A percentile compares a stretch with the other conserved stretches of the same genome.
These are phyloP conservation scores for Lodderomyces pseudojiufengensis DNA, from an alignment of 1,139 yeast genomes.

Conservation along the genomic window DNA sequence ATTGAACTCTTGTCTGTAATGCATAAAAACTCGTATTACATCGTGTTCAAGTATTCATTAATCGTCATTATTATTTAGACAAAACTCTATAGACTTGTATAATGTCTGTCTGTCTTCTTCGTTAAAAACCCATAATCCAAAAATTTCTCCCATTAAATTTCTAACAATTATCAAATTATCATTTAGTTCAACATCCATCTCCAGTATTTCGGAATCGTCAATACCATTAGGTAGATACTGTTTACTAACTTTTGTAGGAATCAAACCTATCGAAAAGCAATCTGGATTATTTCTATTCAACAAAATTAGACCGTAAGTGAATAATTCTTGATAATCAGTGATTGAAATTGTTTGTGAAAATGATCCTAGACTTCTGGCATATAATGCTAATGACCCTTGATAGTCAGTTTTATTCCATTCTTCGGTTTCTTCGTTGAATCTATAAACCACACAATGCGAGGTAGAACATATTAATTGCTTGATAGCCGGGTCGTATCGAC, in stretches of 20 bases:
- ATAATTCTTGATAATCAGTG: slow-evolving; percentile 39
- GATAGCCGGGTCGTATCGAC: slow-evolving; percentile 77
- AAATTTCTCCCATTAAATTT: slow-evolving; percentile 71
- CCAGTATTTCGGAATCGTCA: slow-evolving; percentile 41
- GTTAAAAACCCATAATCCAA: slow-evolving; percentile 86
- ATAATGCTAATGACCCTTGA: slow-evolving; percentile 80
- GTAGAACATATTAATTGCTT: slow-evolving; percentile 72
- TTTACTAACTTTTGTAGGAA: slow-evolving; percentile 53
- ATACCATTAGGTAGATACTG: slow-evolving; percentile 40
- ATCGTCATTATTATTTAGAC: no score
- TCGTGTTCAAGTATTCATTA: no score
- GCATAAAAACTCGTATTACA: no score
- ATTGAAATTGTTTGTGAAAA: slow-evolving; percentile 23
- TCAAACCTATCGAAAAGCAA: slow-evolving; percentile 75
- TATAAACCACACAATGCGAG: slow-evolving; percentile 79
- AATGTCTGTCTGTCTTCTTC: slow-evolving; percentile 68
- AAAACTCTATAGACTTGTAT: slow-evolving; percentile 55
- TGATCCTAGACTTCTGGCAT: slow-evolving; percentile 54
- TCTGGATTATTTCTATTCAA: slow-evolving; percentile 72
- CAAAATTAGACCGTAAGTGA: slow-evolving; percentile 75
- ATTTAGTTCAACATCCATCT: slow-evolving; percentile 72
- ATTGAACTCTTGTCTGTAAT: no score
- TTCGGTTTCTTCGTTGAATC: slow-evolving; percentile 55
- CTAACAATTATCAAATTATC: slow-evolving; percentile 79
- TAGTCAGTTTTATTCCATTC: slow-evolving; percentile 81